phyloP scores from a whole-genome alignment of 257 asterid species.

The Cynanchum wilfordii region DNA sequence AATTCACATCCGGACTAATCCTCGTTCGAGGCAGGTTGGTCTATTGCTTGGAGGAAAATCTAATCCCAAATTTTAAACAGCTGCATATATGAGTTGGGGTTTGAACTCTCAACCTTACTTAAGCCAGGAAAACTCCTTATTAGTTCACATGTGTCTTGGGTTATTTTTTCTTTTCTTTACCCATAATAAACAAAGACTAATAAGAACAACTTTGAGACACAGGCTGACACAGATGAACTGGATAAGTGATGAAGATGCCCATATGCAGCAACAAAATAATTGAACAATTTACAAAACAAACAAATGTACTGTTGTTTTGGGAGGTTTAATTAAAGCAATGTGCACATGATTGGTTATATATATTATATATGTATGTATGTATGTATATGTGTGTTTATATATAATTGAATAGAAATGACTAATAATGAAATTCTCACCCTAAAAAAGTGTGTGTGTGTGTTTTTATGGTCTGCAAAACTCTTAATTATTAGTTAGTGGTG shows the following conservation, averaged over 20 bases:
- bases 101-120: too few species aligned
- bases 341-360: neutral
- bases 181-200: neutral
- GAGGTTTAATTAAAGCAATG: neutral
- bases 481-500: too few species aligned
- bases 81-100: too few species aligned
- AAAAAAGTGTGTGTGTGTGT: too few species aligned
- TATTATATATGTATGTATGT: too few species aligned
- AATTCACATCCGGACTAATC: too few species aligned
- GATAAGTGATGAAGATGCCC: neutral
- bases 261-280: neutral
- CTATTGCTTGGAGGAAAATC: too few species aligned
- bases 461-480: neutral
- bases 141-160: too few species aligned
- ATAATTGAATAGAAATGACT: neutral
- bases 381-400: neutral
- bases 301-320: neutral
- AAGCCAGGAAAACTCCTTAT: too few species aligned
- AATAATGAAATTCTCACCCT: neutral
- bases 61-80: too few species aligned
- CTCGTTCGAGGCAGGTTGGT: too few species aligned
- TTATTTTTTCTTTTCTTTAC: too few species aligned
- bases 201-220: neutral
- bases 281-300: neutral
- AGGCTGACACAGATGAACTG: neutral